Conservation (phyloP, 2,329 filamentous ascomycete species). For the Arthrobotrys conoides region DNA sequence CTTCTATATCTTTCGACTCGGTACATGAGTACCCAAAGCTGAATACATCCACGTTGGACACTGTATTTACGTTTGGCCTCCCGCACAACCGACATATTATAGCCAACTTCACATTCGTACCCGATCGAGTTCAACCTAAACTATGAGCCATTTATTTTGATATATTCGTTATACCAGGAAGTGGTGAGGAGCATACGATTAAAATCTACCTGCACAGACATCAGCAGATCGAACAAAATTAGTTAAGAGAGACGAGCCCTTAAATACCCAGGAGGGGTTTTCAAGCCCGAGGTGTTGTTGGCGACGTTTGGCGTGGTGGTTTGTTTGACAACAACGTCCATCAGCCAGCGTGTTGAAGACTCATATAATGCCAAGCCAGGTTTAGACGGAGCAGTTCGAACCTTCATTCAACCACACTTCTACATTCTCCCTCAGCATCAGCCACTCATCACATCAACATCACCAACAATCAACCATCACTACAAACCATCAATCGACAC, state of each 20-base stretch:
- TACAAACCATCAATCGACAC: background rate
- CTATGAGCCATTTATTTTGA: too few relatives aligned
- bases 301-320: conserved; percentile 52
- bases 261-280: conserved; percentile 6
- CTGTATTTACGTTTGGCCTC: too few relatives aligned
- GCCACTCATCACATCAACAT: background rate
- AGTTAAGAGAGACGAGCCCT: background rate
- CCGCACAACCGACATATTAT: too few relatives aligned
- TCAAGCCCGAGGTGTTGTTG: conserved; percentile 22
- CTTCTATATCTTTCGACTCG: too few relatives aligned
- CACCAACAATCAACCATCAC: conserved; percentile 4
- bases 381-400: conserved; percentile 52
- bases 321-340: background rate
- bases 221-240: too few relatives aligned
- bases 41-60: too few relatives aligned
- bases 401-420: conserved; percentile 54
- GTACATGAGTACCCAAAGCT: too few relatives aligned
- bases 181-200: too few relatives aligned
- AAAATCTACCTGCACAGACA: too few relatives aligned
- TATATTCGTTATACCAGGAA: too few relatives aligned
- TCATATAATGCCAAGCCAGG: conserved; percentile 37
- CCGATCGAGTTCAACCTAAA: too few relatives aligned
- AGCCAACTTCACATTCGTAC: too few relatives aligned
- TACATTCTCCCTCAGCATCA: conserved; percentile 6
- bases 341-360: background rate